Evolutionary conservation across 768 basidiomycete genomes (phyloP).

Genomic region (Collybia nuda): DNA sequence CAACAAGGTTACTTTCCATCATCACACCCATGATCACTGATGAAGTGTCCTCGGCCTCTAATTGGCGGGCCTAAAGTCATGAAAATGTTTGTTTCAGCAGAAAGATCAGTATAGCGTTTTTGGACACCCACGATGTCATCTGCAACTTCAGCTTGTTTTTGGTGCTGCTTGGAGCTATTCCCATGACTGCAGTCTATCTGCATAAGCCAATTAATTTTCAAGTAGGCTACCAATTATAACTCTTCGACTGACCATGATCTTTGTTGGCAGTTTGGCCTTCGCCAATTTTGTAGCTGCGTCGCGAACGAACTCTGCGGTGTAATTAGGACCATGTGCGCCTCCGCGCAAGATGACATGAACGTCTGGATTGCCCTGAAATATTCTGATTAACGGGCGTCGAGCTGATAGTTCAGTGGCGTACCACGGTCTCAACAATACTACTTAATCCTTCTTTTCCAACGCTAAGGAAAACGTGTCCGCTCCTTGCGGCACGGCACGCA

Average conservation of each 20-base stretch:
- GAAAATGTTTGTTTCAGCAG: constrained; percentile 13
- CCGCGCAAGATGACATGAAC: constrained; percentile 96
- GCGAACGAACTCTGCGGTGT: constrained; percentile 73
- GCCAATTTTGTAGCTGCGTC: constrained; percentile 71
- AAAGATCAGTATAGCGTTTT: background rate
- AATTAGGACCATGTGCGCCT: constrained; percentile 89
- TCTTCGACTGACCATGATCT: constrained; percentile 73
- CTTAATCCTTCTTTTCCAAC: constrained; percentile 97
- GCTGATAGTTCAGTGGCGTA: constrained; percentile 23
- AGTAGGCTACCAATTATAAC: background rate
- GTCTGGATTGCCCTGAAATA: constrained; percentile 75
- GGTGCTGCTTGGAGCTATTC: constrained; percentile 90
- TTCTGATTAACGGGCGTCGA: constrained; percentile 2
- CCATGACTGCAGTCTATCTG: constrained; percentile 98
- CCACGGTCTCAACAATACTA: constrained; percentile 93
- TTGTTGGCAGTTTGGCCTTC: constrained; percentile 77
- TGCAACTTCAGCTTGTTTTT: constrained; percentile 85
- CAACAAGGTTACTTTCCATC: constrained; percentile 90
- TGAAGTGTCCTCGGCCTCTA: constrained; percentile 71
- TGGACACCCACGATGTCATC: constrained; percentile 74
- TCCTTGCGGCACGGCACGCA: constrained; percentile 89
- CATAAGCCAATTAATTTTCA: background rate
- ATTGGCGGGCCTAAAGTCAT: constrained; percentile 59
- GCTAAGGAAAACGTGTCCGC: constrained; percentile 92
- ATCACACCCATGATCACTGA: constrained; percentile 87